These are phyloP conservation scores for Debaryomyces castellii DNA, from an alignment of 805 yeast species.

Conservation along the genomic window DNA sequence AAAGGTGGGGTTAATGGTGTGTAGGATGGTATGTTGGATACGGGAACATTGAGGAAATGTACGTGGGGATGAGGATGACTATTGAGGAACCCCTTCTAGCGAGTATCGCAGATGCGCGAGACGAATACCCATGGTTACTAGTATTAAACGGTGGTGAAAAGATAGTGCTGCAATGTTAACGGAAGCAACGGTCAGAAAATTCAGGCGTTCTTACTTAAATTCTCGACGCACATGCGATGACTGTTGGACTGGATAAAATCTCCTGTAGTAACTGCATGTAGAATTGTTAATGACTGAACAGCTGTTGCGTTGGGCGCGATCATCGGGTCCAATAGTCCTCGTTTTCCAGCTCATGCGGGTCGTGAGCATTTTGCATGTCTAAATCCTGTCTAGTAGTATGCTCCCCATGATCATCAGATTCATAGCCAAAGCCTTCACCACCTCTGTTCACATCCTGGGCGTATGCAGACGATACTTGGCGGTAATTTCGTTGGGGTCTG, in stretches of 20 bases:
- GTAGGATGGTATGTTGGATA: no score
- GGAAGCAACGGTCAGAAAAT: no score
- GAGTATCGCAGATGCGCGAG: no score
- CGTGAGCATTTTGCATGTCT: slow-evolving; percentile 5
- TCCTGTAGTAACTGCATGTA: background rate
- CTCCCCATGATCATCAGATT: slow-evolving; percentile 18
- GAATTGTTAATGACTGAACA: background rate
- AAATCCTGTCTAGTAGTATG: background rate
- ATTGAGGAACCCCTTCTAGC: no score
- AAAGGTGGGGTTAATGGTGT: no score
- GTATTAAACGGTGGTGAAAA: no score
- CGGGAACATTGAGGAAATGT: no score
- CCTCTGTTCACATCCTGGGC: slow-evolving; percentile 25
- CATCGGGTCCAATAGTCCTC: slow-evolving; percentile 11
- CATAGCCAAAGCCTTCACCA: slow-evolving; percentile 31
- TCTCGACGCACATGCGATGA: no score
- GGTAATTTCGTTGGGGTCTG: background rate
- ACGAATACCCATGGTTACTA: no score
- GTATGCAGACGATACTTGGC: background rate
- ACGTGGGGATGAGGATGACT: no score
- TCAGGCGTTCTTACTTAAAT: no score
- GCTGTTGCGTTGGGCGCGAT: background rate
- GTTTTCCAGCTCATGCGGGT: slow-evolving; percentile 9
- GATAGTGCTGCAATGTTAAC: no score
- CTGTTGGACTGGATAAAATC: background rate